Conservation (phyloP, 345 rosid genomes). For the Populus simonii region DNA sequence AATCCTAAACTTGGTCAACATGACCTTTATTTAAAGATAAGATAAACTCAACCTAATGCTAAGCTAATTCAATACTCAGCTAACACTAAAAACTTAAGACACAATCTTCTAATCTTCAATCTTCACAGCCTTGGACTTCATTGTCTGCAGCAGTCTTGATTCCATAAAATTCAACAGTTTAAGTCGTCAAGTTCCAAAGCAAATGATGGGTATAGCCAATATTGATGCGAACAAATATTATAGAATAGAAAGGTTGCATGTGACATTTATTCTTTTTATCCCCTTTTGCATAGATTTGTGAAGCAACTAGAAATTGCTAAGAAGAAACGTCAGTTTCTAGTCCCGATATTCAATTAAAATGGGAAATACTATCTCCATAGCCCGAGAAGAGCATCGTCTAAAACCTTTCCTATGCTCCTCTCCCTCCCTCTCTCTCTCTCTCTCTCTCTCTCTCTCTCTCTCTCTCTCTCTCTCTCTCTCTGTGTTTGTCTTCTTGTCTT, state of each 20-base stretch:
- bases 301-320: constrained; percentile 14
- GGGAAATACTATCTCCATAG: constrained; percentile 17
- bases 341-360: constrained; percentile 35
- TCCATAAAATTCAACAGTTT: no score
- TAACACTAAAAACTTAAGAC: no score
- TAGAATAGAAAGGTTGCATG: constrained; percentile 17
- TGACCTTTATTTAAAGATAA: no score
- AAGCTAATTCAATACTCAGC: no score
- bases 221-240: background rate
- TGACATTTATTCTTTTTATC: constrained; percentile 4
- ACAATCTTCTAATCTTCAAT: no score
- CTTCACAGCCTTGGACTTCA: no score
- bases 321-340: constrained; percentile 33
- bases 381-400: constrained; percentile 25
- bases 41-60: no score
- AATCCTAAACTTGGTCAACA: no score
- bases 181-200: background rate
- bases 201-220: background rate
- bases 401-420: constrained; percentile 6
- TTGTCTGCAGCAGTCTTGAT: no score
- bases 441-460: no score
- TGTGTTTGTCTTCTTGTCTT: background rate
- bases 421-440: background rate
- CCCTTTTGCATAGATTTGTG: background rate
- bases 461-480: no score